Evolutionary conservation across 345 rosid genomes (phyloP), one percentile per base, ranked within the genome.

Genomic region (Melaleuca alternifolia): DNA sequence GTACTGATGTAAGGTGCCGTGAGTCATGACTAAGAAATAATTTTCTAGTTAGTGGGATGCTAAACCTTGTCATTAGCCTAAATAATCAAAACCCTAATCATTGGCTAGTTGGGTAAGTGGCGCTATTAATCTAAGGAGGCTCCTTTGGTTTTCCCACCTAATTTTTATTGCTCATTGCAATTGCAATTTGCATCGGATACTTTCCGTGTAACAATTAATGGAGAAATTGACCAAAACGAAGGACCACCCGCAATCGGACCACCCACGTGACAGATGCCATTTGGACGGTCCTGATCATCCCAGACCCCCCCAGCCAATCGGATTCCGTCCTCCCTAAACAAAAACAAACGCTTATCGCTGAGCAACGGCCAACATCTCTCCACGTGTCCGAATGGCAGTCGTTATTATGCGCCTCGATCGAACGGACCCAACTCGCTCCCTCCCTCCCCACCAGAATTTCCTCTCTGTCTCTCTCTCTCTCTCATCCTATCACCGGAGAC

Each of bases 301-400:
- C 24, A 16, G n/a, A n/a, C n/a, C 71, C 76, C 5, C 41, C 23
- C 12, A 54, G 48, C 75, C 51, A 75, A 91, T 89, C 89, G 85
- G 62, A 77, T 84, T 82, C 48, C 28, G 23, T 48, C 83, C 44
- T 85, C 37, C 71, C 71, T 54, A 1, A 53, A 10, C 75, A 3
- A 53, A 10, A 84, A 76, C 46, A 84, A 81, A 33, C 83, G 50
- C 88, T 92, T 90, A 92, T 91, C 93, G 84, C 59, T 65, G 86
- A 90, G 89, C 76, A 87, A 88, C 88, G 91, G 90, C 52, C 33
- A 33, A 46, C 8, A 50, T 44, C 57, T 12, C 24, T 5, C 91
- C 93, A 89, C 92, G 90, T 88, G 88, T 50, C 57, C 20, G 0
- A n/a, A 75, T 33, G 20, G 21, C 53, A 7, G 50, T 53, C 75